Percentiles rank a stretch among this genome's conserved stretches.
phyloP scores from a whole-genome alignment of 202 grass and related monocot genomes.

The Carex arenaria region DNA sequence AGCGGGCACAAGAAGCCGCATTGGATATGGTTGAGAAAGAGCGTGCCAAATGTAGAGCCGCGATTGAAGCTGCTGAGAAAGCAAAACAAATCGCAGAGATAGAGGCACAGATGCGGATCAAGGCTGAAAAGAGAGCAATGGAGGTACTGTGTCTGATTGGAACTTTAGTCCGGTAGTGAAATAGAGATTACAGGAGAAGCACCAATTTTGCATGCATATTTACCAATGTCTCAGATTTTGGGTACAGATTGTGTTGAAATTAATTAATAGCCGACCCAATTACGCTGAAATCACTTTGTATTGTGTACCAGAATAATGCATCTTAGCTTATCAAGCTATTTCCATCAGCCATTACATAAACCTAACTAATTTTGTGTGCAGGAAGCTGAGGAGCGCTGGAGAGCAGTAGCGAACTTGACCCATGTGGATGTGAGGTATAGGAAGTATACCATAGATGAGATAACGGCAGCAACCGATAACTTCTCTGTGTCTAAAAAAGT shows the following conservation, averaged over 20 bases:
- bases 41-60: slow-evolving; percentile 55
- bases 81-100: slow-evolving; percentile 60
- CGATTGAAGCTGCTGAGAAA: slow-evolving; percentile 67
- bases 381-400: slow-evolving; percentile 61
- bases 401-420: not conserved
- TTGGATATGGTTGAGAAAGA: slow-evolving; percentile 52
- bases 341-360: not conserved
- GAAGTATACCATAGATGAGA: slow-evolving; percentile 75
- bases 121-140: slow-evolving; percentile 59
- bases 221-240: not conserved
- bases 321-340: not conserved
- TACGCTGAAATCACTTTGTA: not conserved
- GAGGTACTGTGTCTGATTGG: slow-evolving; percentile 1
- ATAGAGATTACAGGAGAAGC: not conserved
- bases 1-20: slow-evolving; percentile 53
- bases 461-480: slow-evolving; percentile 43
- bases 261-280: not conserved
- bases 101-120: slow-evolving; percentile 72
- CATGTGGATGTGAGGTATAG: slow-evolving; percentile 45
- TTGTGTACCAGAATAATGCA: not conserved
- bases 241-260: not conserved
- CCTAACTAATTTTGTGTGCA: not conserved
- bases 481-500: slow-evolving; percentile 57
- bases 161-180: not conserved
- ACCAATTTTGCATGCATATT: not conserved